Conservation (phyloP, 2,329 filamentous ascomycete species). For the Endoconidiophora polonica region DNA sequence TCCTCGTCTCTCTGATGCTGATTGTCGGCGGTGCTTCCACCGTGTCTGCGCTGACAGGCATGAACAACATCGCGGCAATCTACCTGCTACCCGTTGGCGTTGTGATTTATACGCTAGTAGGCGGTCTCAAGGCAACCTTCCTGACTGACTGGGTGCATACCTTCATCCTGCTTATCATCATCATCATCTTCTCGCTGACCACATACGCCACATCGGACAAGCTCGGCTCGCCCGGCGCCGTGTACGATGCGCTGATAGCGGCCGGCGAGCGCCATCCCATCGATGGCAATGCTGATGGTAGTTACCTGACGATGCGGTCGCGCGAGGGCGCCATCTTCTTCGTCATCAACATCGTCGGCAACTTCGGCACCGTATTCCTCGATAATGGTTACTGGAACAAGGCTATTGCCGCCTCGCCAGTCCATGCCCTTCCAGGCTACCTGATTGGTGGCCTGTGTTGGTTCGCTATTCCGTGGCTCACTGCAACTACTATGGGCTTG, state of each 20-base stretch:
- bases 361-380: constrained; percentile 71
- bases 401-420: constrained; percentile 72
- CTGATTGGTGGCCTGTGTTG: constrained; percentile 72
- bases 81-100: constrained; percentile 58
- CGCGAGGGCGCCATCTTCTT: constrained; percentile 76
- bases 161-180: constrained; percentile 67
- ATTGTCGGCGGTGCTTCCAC: constrained; percentile 61
- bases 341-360: constrained; percentile 72
- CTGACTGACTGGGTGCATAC: constrained; percentile 78
- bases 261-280: constrained; percentile 58
- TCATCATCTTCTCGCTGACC: constrained; percentile 70
- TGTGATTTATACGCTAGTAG: constrained; percentile 59
- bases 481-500: constrained; percentile 76
- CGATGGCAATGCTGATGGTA: constrained; percentile 61
- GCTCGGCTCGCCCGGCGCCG: constrained; percentile 57
- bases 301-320: constrained; percentile 74
- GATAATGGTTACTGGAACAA: constrained; percentile 91
- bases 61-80: constrained; percentile 57
- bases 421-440: constrained; percentile 76
- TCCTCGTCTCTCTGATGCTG: constrained; percentile 77
- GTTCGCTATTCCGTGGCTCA: constrained; percentile 88
- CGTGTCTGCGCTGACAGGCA: constrained; percentile 27
- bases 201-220: constrained; percentile 58
- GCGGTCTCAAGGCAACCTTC: constrained; percentile 75
- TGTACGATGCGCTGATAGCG: constrained; percentile 61